Evolutionary conservation across 768 basidiomycete genomes (phyloP), one percentile per base, ranked within the genome.

Genomic region (Rossbeevera mucosa): DNA sequence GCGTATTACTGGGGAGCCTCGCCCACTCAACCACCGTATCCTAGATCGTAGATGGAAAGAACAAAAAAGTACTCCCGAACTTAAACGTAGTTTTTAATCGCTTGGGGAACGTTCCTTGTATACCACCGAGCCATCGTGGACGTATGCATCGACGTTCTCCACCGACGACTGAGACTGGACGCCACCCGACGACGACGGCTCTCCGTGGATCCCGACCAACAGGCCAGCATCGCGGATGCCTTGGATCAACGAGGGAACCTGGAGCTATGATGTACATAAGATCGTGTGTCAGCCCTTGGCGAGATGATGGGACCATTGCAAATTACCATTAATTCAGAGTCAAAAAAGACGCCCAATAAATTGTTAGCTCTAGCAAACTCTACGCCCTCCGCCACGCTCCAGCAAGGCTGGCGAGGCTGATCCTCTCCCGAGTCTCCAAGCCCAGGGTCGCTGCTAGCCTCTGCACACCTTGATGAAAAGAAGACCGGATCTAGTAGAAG

Each of bases 331-430:
- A 97, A 76, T 31, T 85, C 81, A 11, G 88, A 88, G 67, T 96
- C 91, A 46, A 96, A 78, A 64, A 95, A 85, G 42, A 99, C 76
- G 52, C 96, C 96, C 51, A 99, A 74, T 20, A 99, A 73, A 69
- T 99, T 98, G 70, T 97, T 97, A 43, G 78, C 76, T 62, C 87
- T 90, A 20, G 94, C 89, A 63, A 97, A 96, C 60, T 94, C 92
- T 51, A 98, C 92, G 14, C 93, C 94, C 52, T 91, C 84, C 53
- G 88, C 82, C 33, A 98, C 83, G 63, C 91, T 94, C 45, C 80
- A 74, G 42, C 80, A 64, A 52, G 83, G 75, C 58, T 65, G 66
- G 52, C 80, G 64, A 52, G 83, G 74, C 58, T 65, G 65, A 54
- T 75, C 74, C 45, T 76, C 74, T 49, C 80, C 80, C 57, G 74